phyloP scores from a whole-genome alignment of 805 yeast species.

The Isabelozyma gotoi region DNA sequence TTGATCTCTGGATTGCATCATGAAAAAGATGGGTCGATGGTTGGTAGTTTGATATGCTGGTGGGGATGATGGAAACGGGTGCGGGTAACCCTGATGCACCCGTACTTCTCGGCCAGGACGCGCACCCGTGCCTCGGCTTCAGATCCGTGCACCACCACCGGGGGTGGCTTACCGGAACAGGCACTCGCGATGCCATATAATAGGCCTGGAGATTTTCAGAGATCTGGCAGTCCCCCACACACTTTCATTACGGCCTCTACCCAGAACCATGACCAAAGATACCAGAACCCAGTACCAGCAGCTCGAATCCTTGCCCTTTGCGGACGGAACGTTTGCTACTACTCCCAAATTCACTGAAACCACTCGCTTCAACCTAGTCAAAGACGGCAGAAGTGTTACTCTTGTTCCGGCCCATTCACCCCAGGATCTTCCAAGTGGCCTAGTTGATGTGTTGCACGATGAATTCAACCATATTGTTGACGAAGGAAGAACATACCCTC shows the following conservation, averaged over 20 bases:
- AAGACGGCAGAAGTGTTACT: slow-evolving; percentile 49
- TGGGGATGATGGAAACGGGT: background rate
- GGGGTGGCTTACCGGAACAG: no score
- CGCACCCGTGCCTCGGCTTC: background rate
- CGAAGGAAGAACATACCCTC: slow-evolving; percentile 77
- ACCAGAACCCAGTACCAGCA: background rate
- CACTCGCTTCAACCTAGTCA: slow-evolving; percentile 39
- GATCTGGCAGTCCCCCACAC: no score
- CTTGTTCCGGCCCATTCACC: slow-evolving; percentile 57
- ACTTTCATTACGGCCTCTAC: no score
- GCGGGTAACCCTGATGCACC: background rate
- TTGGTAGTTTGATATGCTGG: background rate
- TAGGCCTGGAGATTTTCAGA: no score
- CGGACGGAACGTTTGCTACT: slow-evolving; percentile 21
- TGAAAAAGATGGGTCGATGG: background rate
- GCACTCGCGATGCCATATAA: no score
- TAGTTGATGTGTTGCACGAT: slow-evolving; percentile 46
- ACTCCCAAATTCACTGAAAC: slow-evolving; percentile 35
- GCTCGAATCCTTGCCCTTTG: slow-evolving; percentile 28
- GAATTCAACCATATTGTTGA: slow-evolving; percentile 67
- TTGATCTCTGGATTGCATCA: background rate
- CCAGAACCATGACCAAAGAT: background rate
- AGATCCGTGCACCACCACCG: no score
- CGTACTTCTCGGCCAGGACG: no score
- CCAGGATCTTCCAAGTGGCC: slow-evolving; percentile 47